Evolutionary conservation across 495 filamentous ascomycete species (phyloP).

Genomic region (Talaromyces thailandensis): DNA sequence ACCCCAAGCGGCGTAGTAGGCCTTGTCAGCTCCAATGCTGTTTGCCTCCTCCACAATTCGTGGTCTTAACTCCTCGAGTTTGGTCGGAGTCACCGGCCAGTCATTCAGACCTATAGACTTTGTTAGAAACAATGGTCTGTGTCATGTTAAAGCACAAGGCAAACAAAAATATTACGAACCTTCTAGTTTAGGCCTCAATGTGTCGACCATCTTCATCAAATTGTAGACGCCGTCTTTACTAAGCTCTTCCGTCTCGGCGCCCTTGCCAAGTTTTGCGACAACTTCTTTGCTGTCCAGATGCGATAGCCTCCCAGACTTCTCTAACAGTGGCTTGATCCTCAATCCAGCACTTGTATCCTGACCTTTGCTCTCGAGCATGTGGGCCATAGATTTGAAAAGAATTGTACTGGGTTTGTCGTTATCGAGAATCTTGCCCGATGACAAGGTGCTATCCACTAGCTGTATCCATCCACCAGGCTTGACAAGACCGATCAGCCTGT

Average conservation of each 20-base stretch:
- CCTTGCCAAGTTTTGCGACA: neutral
- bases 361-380: neutral
- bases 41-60: neutral
- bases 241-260: neutral
- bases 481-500: neutral
- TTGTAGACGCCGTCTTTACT: neutral
- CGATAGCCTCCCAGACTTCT: neutral
- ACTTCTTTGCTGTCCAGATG: neutral
- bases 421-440: neutral
- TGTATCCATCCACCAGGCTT: neutral
- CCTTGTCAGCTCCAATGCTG: neutral
- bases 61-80: neutral
- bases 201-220: neutral
- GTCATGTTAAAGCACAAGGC: neutral
- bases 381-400: constrained; percentile 2
- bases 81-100: neutral
- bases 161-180: neutral
- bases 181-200: neutral
- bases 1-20: neutral
- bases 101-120: neutral
- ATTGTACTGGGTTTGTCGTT: neutral
- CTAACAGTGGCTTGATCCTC: neutral
- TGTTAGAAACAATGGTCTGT: neutral
- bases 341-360: neutral
- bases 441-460: neutral